phyloP scores from a whole-genome alignment of 768 basidiomycete genomes.

The Calocybe indica region DNA sequence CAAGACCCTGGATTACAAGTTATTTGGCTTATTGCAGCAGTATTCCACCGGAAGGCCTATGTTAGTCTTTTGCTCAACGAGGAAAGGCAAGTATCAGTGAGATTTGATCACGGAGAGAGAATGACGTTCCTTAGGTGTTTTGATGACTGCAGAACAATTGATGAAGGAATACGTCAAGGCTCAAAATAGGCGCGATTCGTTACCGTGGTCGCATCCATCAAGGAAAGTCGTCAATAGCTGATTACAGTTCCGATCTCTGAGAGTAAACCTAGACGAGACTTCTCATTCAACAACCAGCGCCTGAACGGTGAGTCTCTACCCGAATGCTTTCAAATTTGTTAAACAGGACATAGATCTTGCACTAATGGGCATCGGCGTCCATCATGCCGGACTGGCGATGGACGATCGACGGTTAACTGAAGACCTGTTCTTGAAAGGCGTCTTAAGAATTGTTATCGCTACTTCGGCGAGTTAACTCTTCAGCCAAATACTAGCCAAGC shows the following conservation, averaged over 20 bases:
- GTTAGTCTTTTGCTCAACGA: slow-evolving; percentile 82
- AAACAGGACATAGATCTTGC: slow-evolving; percentile 44
- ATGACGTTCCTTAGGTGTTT: slow-evolving; percentile 34
- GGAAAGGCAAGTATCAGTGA: slow-evolving; percentile 53
- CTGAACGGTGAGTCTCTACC: slow-evolving; percentile 43
- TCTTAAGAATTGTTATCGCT: slow-evolving; percentile 64
- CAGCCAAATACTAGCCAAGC: neutral
- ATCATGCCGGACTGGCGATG: slow-evolving; percentile 81
- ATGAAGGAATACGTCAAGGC: slow-evolving; percentile 63
- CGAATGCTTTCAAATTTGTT: neutral
- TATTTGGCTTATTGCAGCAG: slow-evolving; percentile 68
- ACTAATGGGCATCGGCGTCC: slow-evolving; percentile 75
- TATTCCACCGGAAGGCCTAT: slow-evolving; percentile 80
- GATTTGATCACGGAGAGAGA: no score
- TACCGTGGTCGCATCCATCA: slow-evolving; percentile 68
- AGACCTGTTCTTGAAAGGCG: slow-evolving; percentile 59
- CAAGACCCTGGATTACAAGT: slow-evolving; percentile 60
- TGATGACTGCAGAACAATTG: slow-evolving; percentile 72
- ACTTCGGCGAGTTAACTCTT: slow-evolving; percentile 61
- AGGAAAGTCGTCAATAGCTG: slow-evolving; percentile 29
- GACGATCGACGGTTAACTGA: slow-evolving; percentile 75
- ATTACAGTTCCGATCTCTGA: no score
- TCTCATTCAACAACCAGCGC: slow-evolving; percentile 58
- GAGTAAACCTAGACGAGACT: no score
- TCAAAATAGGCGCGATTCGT: slow-evolving; percentile 33